These are phyloP conservation scores for Penicillium argentinense DNA, from an alignment of 495 filamentous ascomycete genomes.

Conservation along the genomic window DNA sequence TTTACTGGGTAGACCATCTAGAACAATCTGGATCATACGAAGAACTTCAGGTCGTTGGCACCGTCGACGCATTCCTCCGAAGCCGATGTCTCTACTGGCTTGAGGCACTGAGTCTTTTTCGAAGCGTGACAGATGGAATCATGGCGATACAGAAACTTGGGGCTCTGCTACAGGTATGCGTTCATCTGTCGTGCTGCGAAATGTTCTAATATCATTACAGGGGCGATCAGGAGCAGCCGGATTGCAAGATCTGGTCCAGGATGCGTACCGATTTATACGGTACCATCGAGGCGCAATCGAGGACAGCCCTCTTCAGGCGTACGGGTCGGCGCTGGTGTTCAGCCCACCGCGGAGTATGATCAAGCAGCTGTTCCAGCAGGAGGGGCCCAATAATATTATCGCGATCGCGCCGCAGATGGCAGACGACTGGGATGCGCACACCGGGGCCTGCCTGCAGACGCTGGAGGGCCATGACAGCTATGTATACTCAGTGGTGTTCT, in stretches of 20 bases:
- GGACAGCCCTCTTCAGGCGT: background rate
- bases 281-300: background rate
- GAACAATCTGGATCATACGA: conserved; percentile 5
- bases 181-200: no score
- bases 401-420: background rate
- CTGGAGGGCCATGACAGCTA: no score
- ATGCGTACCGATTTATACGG: background rate
- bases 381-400: background rate
- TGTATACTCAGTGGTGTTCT: no score
- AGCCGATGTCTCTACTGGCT: conserved; percentile 38
- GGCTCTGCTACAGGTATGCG: no score
- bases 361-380: background rate
- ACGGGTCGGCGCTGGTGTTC: background rate
- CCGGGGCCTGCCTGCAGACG: no score
- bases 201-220: no score
- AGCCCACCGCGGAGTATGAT: background rate
- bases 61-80: conserved; percentile 16
- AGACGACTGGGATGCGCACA: no score
- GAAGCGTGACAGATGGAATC: background rate
- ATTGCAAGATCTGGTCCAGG: no score
- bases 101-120: conserved; percentile 32
- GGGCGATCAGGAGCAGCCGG: no score
- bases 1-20: conserved; percentile 42
- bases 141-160: no score
- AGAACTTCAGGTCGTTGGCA: background rate